Evolutionary conservation across 306 rosid species (phyloP).

Genomic region (Casuarina equisetifolia): DNA sequence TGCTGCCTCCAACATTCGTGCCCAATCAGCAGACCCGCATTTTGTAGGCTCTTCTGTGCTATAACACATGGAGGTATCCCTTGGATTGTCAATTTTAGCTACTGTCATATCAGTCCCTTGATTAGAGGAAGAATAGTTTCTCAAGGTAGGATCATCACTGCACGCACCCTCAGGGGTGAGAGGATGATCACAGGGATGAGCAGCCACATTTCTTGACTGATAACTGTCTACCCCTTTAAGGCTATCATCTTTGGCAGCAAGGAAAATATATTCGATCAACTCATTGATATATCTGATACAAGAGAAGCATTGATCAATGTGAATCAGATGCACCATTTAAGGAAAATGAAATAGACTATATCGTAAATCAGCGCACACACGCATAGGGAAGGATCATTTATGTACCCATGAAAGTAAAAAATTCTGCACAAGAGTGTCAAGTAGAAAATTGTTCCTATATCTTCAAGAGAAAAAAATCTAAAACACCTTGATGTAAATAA

Average conservation of each 20-base stretch:
- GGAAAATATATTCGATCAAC: constrained; percentile 70
- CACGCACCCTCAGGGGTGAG: constrained; percentile 30
- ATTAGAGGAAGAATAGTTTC: constrained; percentile 41
- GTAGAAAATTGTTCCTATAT: not conserved
- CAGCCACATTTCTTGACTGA: constrained; percentile 42
- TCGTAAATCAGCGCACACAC: not conserved
- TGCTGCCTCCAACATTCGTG: constrained; percentile 69
- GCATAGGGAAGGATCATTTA: not conserved
- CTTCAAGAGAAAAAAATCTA: not conserved
- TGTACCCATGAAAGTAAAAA: not conserved
- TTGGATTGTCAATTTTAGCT: constrained; percentile 41
- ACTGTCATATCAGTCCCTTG: constrained; percentile 43
- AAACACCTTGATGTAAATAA: not conserved
- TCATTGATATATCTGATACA: constrained; percentile 79
- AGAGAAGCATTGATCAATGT: constrained; percentile 18
- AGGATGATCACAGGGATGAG: constrained; percentile 48
- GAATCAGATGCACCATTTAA: not conserved
- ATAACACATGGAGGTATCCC: constrained; percentile 32
- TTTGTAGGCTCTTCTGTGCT: constrained; percentile 48
- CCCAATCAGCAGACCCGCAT: constrained; percentile 74
- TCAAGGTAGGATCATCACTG: constrained; percentile 31
- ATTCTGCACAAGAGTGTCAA: not conserved
- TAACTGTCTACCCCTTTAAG: constrained; percentile 33
- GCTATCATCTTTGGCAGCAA: constrained; percentile 53
- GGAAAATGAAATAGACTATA: not conserved